Evolutionary conservation across 2,329 filamentous ascomycete genomes (phyloP).

Genomic region (Diaporthe vexans): DNA sequence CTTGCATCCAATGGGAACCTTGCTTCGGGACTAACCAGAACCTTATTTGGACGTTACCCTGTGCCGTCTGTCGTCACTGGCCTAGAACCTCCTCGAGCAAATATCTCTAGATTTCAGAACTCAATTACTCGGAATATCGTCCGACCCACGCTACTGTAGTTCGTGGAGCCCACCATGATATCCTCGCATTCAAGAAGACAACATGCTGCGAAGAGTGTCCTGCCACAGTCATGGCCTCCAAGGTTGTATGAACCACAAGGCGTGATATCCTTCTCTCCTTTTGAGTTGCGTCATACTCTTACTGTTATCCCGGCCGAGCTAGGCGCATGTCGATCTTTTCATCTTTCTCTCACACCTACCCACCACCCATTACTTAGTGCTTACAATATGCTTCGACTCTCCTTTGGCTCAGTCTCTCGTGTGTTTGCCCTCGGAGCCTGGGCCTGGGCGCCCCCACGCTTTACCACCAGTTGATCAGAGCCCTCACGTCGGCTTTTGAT

Average conservation of each 20-base stretch:
- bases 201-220: neutral
- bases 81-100: neutral
- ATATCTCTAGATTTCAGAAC: neutral
- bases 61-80: neutral
- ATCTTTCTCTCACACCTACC: neutral
- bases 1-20: neutral
- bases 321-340: neutral
- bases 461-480: no score
- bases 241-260: neutral
- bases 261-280: neutral
- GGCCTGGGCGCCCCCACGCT: neutral
- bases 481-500: no score
- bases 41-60: slow-evolving; percentile 26
- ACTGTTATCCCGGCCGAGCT: neutral
- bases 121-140: neutral
- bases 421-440: neutral
- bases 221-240: neutral
- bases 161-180: neutral
- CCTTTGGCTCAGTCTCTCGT: neutral
- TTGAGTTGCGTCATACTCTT: neutral
- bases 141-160: no score
- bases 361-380: neutral
- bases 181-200: neutral
- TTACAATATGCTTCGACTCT: neutral
- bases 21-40: neutral